Evolutionary conservation across 495 filamentous ascomycete species (phyloP), one percentile per base, ranked within the genome.

Genomic region (Podospora appendiculata): DNA sequence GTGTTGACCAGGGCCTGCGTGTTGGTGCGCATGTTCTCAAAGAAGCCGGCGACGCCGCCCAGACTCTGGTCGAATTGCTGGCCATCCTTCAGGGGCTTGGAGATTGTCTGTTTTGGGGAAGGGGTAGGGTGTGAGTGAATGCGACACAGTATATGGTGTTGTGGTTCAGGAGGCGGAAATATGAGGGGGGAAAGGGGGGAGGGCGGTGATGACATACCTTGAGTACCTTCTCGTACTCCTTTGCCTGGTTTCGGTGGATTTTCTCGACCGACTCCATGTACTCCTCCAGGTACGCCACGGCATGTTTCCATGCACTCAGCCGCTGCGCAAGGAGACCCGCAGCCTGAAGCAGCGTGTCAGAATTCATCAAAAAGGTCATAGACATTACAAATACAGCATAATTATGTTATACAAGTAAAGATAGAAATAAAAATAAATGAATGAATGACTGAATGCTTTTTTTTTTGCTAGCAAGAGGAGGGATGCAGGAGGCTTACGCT

Each of bases 231-330:
- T 96, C 90, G 60, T 95, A 93, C 64, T 97, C 93, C 75, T 96
- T 97, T 32, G 88, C 83, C 55, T 95, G 83, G 12, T 80, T 78
- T 67, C 83, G 88, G 57, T 95, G 81, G 39, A 88, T 71, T 74
- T 90, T 96, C 64, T 95, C 89, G 18, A 86, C 88, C 10, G 84
- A 81, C 39, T 71, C 67, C 55, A 98, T 79, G 64, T 96, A 98
- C 47, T 91, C 87, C 68, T 96, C 90, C 32, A 98, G 71, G 65
- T 96, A 91, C 48, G 73, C 87, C 49, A 89, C 87, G 55, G 89
- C 88, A 65, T 98, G 94, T 63, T 96, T 98, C 87, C 89, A 98
- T 35, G 94, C 94, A 56, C 83, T 83, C 50, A 97, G 77, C 50
- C 93, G 83, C 70, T 97, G 86, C 16, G 85, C 72, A 47, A 98